Conservation (phyloP, 108 stramenopile genomes). For the Skeletonema marinoi region DNA sequence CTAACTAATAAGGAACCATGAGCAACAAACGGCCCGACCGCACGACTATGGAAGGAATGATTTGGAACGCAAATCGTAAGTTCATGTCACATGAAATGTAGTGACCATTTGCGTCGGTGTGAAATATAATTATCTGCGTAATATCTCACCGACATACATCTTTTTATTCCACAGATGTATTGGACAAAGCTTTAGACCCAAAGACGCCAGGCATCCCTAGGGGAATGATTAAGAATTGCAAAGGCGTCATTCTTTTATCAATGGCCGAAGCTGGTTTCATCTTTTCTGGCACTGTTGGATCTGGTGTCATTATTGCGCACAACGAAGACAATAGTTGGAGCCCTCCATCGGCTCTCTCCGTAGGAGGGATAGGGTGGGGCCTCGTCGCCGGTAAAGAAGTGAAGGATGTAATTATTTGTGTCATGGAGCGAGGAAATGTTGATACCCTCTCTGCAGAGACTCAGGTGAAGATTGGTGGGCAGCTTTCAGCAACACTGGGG, state of each 20-base stretch:
- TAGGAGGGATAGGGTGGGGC: constrained; percentile 62
- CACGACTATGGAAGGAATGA: constrained; percentile 53
- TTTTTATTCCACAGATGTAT: constrained; percentile 8
- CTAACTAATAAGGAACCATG: not conserved
- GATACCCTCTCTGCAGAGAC: constrained; percentile 29
- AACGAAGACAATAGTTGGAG: constrained; percentile 62
- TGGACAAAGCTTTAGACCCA: constrained; percentile 46
- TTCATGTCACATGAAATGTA: not conserved
- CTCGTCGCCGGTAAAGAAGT: constrained; percentile 68
- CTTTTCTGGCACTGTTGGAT: constrained; percentile 69
- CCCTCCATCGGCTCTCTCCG: constrained; percentile 72
- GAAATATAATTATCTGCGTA: too few relatives aligned
- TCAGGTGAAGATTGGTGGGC: constrained; percentile 43
- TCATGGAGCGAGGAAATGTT: constrained; percentile 36
- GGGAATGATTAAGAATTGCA: constrained; percentile 56
- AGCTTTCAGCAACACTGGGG: constrained; percentile 44
- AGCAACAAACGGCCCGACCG: constrained; percentile 18
- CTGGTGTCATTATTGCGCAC: constrained; percentile 69
- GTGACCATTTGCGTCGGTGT: too few relatives aligned
- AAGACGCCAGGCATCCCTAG: constrained; percentile 53
- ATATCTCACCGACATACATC: too few relatives aligned
- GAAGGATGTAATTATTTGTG: constrained; percentile 68
- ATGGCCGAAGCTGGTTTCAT: constrained; percentile 80
- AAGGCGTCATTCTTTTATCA: constrained; percentile 67
- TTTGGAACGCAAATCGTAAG: constrained; percentile 41